Evolutionary conservation across 23 red algal species (phyloP).

Genomic region (Gracilaria domingensis): DNA sequence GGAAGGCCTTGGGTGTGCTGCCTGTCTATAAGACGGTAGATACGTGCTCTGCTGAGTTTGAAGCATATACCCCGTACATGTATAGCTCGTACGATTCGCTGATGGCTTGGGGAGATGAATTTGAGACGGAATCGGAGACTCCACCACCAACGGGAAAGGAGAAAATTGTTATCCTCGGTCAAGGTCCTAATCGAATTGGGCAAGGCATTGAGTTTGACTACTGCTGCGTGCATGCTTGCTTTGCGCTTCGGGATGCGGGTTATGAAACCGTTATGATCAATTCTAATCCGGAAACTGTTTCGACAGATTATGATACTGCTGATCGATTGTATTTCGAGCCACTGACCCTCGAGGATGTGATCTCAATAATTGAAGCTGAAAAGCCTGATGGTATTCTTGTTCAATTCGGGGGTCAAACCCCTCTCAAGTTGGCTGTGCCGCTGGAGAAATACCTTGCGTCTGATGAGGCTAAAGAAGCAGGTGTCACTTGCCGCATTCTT

Average conservation of each 20-base stretch:
- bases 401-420: conserved; percentile 98
- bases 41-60: conserved; percentile 97
- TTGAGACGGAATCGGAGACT: conserved; percentile 74
- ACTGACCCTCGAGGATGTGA: conserved; percentile 98
- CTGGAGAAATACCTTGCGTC: conserved; percentile 88
- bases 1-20: conserved; percentile 80
- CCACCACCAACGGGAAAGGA: conserved; percentile 86
- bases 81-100: conserved; percentile 95
- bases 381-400: conserved; percentile 94
- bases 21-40: conserved; percentile 97
- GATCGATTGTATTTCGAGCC: conserved; percentile 99
- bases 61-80: conserved; percentile 97
- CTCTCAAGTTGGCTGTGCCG: conserved; percentile 91
- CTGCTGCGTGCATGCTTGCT: conserved; percentile 95
- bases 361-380: conserved; percentile 92
- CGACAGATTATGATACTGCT: conserved; percentile 98
- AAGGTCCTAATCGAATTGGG: conserved; percentile 98
- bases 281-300: conserved; percentile 98
- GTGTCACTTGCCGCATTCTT: conserved; percentile 83
- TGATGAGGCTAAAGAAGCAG: conserved; percentile 86
- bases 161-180: conserved; percentile 98
- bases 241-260: conserved; percentile 91
- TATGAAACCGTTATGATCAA: conserved; percentile 99
- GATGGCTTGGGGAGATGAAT: conserved; percentile 70
- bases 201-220: conserved; percentile 99